Conservation (phyloP, 805 yeast species). For the Wickerhamomyces chaumierensis region DNA sequence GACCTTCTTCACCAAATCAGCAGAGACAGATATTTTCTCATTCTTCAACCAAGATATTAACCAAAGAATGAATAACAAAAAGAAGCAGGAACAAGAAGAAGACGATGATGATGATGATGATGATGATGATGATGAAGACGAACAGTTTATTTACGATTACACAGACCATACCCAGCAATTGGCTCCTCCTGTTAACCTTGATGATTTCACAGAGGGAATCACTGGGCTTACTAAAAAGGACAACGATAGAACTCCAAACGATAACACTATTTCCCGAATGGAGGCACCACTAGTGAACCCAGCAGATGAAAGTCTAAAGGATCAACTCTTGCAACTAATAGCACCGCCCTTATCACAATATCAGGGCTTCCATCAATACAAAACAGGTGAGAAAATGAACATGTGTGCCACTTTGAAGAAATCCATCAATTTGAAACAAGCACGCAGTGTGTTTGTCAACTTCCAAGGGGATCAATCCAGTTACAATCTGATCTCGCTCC, state of each 20-base stretch:
- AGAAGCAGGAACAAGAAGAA: too few relatives aligned
- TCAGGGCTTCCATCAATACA: slow-evolving; percentile 21
- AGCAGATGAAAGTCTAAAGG: slow-evolving; percentile 29
- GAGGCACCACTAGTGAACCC: slow-evolving; percentile 28
- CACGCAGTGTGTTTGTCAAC: slow-evolving; percentile 29
- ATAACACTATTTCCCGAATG: too few relatives aligned
- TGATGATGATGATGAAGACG: slow-evolving; percentile 10
- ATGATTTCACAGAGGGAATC: slow-evolving; percentile 25
- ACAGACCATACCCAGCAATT: slow-evolving; percentile 26
- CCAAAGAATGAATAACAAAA: too few relatives aligned
- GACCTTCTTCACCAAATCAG: slow-evolving; percentile 65
- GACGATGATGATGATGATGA: slow-evolving; percentile 13
- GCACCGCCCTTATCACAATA: slow-evolving; percentile 24
- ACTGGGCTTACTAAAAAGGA: not conserved
- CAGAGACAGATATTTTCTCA: slow-evolving; percentile 58
- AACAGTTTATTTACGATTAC: slow-evolving; percentile 14
- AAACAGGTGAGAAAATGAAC: slow-evolving; percentile 20
- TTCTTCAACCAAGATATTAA: slow-evolving; percentile 62
- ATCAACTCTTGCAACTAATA: slow-evolving; percentile 26
- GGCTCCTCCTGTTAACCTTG: slow-evolving; percentile 10
- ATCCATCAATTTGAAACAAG: slow-evolving; percentile 22
- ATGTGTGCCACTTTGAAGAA: slow-evolving; percentile 23
- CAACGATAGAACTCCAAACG: too few relatives aligned
- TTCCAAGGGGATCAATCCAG: slow-evolving; percentile 31
- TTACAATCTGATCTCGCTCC: slow-evolving; percentile 37